These are phyloP conservation scores for Sugiyamaella pinicola DNA, from an alignment of 1,139 yeast genomes.

Conservation along the genomic window DNA sequence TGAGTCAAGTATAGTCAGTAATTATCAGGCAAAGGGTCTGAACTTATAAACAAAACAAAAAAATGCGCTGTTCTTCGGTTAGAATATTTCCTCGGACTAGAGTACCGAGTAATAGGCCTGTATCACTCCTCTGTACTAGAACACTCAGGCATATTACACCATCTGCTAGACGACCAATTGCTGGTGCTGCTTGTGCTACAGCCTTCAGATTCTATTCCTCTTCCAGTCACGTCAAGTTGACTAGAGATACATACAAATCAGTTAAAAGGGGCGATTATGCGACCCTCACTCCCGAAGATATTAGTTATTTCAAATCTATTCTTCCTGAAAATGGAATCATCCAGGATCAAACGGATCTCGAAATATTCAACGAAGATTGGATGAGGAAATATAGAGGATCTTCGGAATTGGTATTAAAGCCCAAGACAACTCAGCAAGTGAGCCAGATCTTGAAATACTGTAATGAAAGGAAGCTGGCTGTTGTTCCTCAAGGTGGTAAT, in stretches of 20 bases:
- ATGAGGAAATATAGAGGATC: conserved; percentile 94
- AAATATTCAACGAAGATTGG: conserved; percentile 87
- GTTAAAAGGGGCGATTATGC: conserved; percentile 42
- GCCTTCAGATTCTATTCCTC: conserved; percentile 18
- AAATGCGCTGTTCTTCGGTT: conserved; percentile 3
- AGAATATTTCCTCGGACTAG: not conserved
- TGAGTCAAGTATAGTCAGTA: not conserved
- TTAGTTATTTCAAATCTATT: conserved; percentile 62
- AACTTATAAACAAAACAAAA: too few species aligned
- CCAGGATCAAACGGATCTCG: conserved; percentile 63
- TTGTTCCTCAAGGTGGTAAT: conserved; percentile 97
- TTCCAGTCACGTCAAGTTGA: conserved; percentile 33
- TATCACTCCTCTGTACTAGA: not conserved
- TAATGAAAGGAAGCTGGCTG: conserved; percentile 74
- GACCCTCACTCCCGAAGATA: conserved; percentile 56
- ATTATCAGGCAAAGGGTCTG: too few species aligned
- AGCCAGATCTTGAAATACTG: conserved; percentile 78
- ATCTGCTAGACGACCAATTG: not conserved
- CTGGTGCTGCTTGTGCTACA: not conserved
- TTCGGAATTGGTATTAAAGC: conserved; percentile 78
- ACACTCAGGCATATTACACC: not conserved
- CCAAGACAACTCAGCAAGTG: conserved; percentile 79
- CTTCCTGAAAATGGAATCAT: conserved; percentile 53
- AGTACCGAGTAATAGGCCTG: not conserved
- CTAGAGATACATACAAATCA: conserved; percentile 38